Conservation (phyloP, 2,329 filamentous ascomycete genomes). For the Ilyonectria robusta region DNA sequence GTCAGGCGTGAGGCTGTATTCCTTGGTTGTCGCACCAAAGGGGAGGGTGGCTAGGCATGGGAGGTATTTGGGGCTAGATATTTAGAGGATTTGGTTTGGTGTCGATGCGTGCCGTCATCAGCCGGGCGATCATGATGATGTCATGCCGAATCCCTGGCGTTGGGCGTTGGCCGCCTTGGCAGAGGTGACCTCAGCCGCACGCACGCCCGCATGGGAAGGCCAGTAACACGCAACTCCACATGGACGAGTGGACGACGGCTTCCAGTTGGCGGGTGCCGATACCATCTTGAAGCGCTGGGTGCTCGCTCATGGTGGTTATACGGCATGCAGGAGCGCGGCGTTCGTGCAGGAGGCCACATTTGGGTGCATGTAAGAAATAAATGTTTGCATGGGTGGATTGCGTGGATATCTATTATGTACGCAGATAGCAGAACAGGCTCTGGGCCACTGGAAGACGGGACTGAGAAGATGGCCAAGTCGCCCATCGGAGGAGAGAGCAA, state of each 20-base stretch:
- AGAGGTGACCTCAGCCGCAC: background rate
- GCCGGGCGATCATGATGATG: slow-evolving; percentile 21
- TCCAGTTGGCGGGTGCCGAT: background rate
- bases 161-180: slow-evolving; percentile 1
- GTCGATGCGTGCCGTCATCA: background rate
- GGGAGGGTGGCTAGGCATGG: background rate
- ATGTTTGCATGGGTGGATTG: background rate
- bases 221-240: background rate
- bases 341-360: background rate
- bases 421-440: background rate
- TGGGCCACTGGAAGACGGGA: background rate
- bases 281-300: background rate
- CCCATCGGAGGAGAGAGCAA: background rate
- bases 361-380: background rate
- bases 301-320: background rate
- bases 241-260: background rate
- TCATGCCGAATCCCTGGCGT: slow-evolving; percentile 19
- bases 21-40: background rate
- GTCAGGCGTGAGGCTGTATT: background rate
- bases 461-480: background rate
- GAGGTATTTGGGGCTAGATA: background rate
- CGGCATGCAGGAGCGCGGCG: background rate
- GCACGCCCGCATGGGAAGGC: background rate
- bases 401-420: slow-evolving; percentile 5
- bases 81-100: background rate